phyloP scores from a whole-genome alignment of 1,284 basidiomycete species.

The Sporisorium scitamineum region DNA sequence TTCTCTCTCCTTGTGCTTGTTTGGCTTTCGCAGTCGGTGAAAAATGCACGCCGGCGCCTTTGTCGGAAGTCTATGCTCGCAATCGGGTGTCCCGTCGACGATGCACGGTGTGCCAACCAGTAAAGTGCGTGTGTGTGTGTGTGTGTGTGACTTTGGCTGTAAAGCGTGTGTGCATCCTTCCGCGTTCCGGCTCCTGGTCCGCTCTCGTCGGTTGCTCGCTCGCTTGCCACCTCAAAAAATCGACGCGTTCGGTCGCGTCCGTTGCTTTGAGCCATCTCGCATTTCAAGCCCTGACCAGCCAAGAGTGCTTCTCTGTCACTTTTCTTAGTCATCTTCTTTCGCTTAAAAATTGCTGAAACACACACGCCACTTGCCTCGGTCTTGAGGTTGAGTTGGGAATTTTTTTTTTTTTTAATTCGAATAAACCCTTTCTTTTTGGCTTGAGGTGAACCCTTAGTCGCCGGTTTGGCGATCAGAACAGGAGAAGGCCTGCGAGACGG shows the following conservation, averaged over 20 bases:
- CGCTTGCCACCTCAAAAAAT: not conserved
- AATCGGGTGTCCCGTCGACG: not conserved
- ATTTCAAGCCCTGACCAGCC: no score
- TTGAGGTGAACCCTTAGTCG: no score
- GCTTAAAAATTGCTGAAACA: not conserved
- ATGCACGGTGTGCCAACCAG: no score
- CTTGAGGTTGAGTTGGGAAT: not conserved
- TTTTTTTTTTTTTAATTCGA: not conserved
- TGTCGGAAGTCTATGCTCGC: not conserved
- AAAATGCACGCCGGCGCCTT: not conserved
- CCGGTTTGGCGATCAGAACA: no score
- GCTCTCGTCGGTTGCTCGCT: not conserved
- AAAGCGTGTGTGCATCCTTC: not conserved
- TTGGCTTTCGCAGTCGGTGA: not conserved
- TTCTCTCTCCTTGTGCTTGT: not conserved
- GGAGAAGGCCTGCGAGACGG: no score
- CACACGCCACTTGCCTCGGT: not conserved
- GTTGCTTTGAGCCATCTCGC: not conserved
- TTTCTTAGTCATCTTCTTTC: not conserved
- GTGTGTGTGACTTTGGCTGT: not conserved
- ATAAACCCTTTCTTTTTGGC: not conserved
- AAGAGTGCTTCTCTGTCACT: not conserved
- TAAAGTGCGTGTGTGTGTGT: not conserved
- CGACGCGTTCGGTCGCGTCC: constrained; percentile 2
- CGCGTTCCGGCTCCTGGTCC: not conserved